Conservation (phyloP, 1,284 basidiomycete genomes). For the Boletellus dicymbophilus region DNA sequence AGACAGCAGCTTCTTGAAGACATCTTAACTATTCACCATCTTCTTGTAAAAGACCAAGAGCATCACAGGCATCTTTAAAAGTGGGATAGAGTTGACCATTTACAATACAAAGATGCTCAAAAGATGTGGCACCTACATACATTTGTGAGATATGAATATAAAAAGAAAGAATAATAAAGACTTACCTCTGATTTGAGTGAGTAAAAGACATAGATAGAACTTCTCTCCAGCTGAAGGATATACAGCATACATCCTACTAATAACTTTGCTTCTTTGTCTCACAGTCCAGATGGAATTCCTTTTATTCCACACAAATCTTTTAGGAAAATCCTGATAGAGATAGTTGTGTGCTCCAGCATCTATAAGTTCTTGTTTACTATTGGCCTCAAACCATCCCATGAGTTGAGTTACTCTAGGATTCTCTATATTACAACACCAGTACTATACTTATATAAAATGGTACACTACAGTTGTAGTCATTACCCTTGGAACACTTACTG, state of each 20-base stretch:
- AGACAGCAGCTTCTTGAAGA: slow-evolving; percentile 34
- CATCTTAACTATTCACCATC: slow-evolving; percentile 38
- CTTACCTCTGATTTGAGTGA: slow-evolving; percentile 32
- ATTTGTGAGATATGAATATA: no score
- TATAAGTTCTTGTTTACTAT: slow-evolving; percentile 26
- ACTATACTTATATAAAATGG: no score
- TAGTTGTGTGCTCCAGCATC: slow-evolving; percentile 28
- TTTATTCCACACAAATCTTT: slow-evolving; percentile 23
- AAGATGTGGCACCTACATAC: slow-evolving; percentile 30
- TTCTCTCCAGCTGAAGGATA: slow-evolving; percentile 28
- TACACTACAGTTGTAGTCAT: no score
- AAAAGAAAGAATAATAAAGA: not conserved
- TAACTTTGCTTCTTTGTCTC: slow-evolving; percentile 12
- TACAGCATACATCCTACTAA: slow-evolving; percentile 38
- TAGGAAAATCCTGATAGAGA: slow-evolving; percentile 46
- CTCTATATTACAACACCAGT: no score
- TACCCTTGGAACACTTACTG: no score
- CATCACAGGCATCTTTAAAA: slow-evolving; percentile 33
- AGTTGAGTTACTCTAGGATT: slow-evolving; percentile 26
- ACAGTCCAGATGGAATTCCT: not conserved
- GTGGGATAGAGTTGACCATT: slow-evolving; percentile 16
- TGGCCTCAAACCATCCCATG: slow-evolving; percentile 44
- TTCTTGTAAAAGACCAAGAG: slow-evolving; percentile 38
- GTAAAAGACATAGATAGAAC: slow-evolving; percentile 38
- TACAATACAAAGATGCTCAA: slow-evolving; percentile 28